Base-by-base conservation (phyloP, 2,329 filamentous ascomycete species). In the Nemania sp. region DNA sequence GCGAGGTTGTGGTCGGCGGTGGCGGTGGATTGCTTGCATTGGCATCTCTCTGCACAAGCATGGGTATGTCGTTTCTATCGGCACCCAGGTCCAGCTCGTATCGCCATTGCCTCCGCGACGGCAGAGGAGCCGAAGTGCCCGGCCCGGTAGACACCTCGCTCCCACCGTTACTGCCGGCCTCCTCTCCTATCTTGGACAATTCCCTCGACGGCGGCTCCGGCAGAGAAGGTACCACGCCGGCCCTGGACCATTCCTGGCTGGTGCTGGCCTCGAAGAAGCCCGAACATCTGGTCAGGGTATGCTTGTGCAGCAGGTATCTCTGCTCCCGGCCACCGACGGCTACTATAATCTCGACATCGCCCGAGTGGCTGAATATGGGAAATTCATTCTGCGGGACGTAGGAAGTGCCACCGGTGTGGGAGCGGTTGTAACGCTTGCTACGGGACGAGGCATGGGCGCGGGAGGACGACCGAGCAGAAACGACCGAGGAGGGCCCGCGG, bases 251-350 rank as follows among this genome's bases (percentile, higher is more conserved):
- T 69, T 92, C 86, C 52, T 87, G 85, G 65, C 85, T 91, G 39
- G 87, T 91, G 68, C 86, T 90, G 20, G 89, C 88, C 72, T 96
- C 90, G 69, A 97, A 97, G 77, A 96, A 97, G 14, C 91, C 91
- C 5, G 91, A 96, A 67, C 89, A 96, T 72, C 95, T 89, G 26
- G 89, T 86, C 62, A 97, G 77, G 34, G 93, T 96, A 66, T 97
- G 81, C 55, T 86, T 82, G 74, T 97, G 93, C 52, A 97, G 80
- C 41, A 97, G 79, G 70, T 97, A 97, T 57, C 89, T 82, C 68
- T 90, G 89, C 72, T 94, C 88, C 67, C 86, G 84, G 57, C 83
- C 80, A 48, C 88, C 77, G 12, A 83, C 80, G 67, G 80, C 82
- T 65, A 97, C 82, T 50, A 93, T 68, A 59, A 70, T 91, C 73